Evolutionary conservation across 73 alveolate genomes (phyloP), one percentile per base, ranked within the genome.

Genomic region (Paramecium octaurelia): DNA sequence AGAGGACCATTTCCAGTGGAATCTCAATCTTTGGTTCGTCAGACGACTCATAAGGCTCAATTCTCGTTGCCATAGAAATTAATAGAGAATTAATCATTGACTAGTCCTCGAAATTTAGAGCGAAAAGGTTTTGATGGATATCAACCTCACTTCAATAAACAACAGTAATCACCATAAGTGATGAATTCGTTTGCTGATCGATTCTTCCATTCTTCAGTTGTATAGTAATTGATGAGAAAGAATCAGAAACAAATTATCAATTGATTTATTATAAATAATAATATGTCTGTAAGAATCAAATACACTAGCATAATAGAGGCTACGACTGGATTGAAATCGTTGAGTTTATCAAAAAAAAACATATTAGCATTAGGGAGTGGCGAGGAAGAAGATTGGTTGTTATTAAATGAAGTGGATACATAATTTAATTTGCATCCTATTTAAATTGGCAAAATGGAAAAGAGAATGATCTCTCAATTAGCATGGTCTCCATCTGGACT

Each of bases 401-500:
- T 44, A 48, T 46, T 80, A 35, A 31, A 31, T 80, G 76, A 44
- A 24, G 57, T 80, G 42, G 73, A 80, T 46, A 14, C 70, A 20
- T 8, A 46, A 24, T 80, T 42, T 80, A 27, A 80, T 34, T 46
- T 80, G 14, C 91, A 80, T 31, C 91, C 76, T 8, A 80, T 80
- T 1, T 34, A 42, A 24, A 35, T 42, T 10, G 46, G 48, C 12
- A 80, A 80, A 23, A 80, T 80, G 91, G 91, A 80, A 80, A 80
- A 46, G 57, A 40, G 91, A 40, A 21, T 27, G 42, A 80, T 80
- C 7, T 80, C 91, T 11, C 16, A 58, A 16, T 40, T 89, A 34
- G 34, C 71, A 42, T 89, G 94, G 94, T 58, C 88, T 89, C 92
- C 94, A 43, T 40, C 70, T 8, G 84, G 88, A 34, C 5, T 20